Percentiles rank a stretch among this genome's conserved stretches.
Evolutionary conservation across 805 yeast genomes (phyloP).

Genomic region (Yarrowia deformans): DNA sequence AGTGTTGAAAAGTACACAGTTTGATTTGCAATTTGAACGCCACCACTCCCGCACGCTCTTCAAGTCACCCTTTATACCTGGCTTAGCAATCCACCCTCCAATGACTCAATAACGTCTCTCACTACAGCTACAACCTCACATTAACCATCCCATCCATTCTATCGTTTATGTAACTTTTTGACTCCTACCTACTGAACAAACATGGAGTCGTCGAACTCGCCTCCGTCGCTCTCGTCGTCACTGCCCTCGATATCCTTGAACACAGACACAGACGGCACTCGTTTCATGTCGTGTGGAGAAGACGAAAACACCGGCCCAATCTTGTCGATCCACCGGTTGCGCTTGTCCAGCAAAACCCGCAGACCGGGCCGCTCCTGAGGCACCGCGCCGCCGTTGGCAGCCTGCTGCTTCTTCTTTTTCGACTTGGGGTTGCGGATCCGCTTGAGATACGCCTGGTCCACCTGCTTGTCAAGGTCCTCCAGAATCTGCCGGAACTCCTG

Average conservation of each 20-base stretch:
- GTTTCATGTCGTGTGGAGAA: conserved; percentile 70
- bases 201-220: conserved; percentile 44
- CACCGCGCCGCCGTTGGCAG: conserved; percentile 39
- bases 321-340: conserved; percentile 84
- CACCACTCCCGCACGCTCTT: too few relatives aligned
- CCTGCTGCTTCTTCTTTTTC: conserved; percentile 59
- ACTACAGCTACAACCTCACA: too few relatives aligned
- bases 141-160: conserved; percentile 7
- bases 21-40: too few relatives aligned
- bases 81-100: too few relatives aligned
- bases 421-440: conserved; percentile 77
- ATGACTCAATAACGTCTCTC: too few relatives aligned
- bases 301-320: conserved; percentile 84
- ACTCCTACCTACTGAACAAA: conserved; percentile 14
- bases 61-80: too few relatives aligned
- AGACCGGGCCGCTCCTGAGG: conserved; percentile 62
- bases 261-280: conserved; percentile 71
- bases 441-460: conserved; percentile 90
- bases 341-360: conserved; percentile 80
- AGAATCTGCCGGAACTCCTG: conserved; percentile 89
- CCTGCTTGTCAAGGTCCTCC: conserved; percentile 95
- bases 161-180: not conserved
- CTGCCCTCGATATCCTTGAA: conserved; percentile 58
- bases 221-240: conserved; percentile 55
- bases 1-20: too few relatives aligned